A percentile compares a stretch with the other conserved stretches of the same genome.
Evolutionary conservation across 108 stramenopile genomes (phyloP).

Genomic region (Epithemia pelagica): DNA sequence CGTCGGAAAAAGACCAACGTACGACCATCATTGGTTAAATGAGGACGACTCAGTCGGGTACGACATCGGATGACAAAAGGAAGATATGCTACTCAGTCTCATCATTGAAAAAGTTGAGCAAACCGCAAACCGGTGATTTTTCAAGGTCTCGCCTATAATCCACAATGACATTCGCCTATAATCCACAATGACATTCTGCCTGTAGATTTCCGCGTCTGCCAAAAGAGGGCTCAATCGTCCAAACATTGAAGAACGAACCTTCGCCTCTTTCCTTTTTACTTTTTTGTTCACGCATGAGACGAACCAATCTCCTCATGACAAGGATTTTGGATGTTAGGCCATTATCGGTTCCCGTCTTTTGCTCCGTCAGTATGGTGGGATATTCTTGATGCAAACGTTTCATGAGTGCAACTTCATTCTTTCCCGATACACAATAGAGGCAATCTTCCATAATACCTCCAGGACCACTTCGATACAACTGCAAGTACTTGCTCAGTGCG

Average conservation of each 20-base stretch:
- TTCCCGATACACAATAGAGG: slow-evolving; percentile 26
- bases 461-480: slow-evolving; percentile 54
- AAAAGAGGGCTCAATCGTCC: neutral
- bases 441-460: slow-evolving; percentile 61
- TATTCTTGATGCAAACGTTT: slow-evolving; percentile 10
- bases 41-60: too few species aligned
- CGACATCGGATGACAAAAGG: too few species aligned
- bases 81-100: too few species aligned
- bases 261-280: neutral
- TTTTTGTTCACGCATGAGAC: neutral
- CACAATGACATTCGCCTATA: too few species aligned
- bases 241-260: neutral
- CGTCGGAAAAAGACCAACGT: too few species aligned
- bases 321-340: neutral
- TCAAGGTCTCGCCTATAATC: too few species aligned
- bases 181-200: neutral
- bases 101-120: too few species aligned
- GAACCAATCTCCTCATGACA: neutral
- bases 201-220: neutral
- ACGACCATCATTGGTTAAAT: too few species aligned
- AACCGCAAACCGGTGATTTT: too few species aligned
- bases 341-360: neutral
- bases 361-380: neutral
- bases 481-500: slow-evolving; percentile 7
- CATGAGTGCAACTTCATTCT: slow-evolving; percentile 1